These are phyloP conservation scores for Verticillium longisporum DNA, from an alignment of 2,329 filamentous ascomycete species.

Conservation along the genomic window DNA sequence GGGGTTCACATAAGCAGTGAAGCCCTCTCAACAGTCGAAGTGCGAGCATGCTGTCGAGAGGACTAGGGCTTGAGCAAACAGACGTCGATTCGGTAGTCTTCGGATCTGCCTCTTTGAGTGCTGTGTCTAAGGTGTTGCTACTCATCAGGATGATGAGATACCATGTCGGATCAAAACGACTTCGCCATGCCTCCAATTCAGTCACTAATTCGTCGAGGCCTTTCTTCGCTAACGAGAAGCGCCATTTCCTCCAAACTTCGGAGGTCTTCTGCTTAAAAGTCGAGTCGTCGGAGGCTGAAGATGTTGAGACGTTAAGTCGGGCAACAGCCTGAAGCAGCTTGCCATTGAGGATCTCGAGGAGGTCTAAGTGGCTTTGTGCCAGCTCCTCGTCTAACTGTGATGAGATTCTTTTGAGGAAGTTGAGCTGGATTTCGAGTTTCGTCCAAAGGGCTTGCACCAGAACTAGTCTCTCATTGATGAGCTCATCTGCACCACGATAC, in stretches of 20 bases:
- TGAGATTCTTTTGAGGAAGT: not conserved
- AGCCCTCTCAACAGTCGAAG: too few relatives aligned
- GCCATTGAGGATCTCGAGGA: constrained; percentile 8
- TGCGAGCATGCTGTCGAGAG: not conserved
- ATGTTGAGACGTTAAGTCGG: constrained; percentile 1
- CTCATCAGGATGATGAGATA: constrained; percentile 10
- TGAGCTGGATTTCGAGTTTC: not conserved
- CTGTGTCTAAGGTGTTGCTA: constrained; percentile 2
- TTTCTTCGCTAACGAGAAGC: constrained; percentile 3
- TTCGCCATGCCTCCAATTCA: constrained; percentile 10
- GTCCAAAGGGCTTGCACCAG: not conserved
- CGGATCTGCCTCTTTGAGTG: not conserved
- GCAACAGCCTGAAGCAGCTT: constrained; percentile 3
- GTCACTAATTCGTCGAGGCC: constrained; percentile 5
- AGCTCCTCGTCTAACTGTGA: constrained; percentile 7
- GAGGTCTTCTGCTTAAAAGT: not conserved
- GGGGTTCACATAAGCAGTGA: too few relatives aligned
- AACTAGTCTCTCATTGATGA: not conserved
- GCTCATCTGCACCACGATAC: not conserved
- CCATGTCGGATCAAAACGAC: constrained; percentile 9
- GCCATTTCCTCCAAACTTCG: constrained; percentile 2
- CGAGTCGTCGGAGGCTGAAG: not conserved
- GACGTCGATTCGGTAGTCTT: not conserved
- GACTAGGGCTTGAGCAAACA: not conserved
- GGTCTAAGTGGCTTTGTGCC: constrained; percentile 11